A percentile compares a stretch with the other conserved stretches of the same genome.
Evolutionary conservation across 1,284 basidiomycete genomes (phyloP).

Genomic region (Cryptococcus sp.): DNA sequence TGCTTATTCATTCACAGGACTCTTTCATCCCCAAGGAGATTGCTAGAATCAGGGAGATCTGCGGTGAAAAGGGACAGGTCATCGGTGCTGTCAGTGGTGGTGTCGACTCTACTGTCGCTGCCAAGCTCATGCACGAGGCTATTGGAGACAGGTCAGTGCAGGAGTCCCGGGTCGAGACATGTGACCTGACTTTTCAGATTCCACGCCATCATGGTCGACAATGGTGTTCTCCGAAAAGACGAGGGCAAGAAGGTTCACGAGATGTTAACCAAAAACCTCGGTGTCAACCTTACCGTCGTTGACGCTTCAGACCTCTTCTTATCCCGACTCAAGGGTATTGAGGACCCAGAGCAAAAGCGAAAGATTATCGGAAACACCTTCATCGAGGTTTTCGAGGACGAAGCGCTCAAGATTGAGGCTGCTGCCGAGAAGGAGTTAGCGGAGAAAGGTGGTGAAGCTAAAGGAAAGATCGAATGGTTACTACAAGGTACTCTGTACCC

Average conservation of each 20-base stretch:
- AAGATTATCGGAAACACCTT: slow-evolving; percentile 99
- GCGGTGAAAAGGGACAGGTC: slow-evolving; percentile 89
- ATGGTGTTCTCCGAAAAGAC: slow-evolving; percentile 89
- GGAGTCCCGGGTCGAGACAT: neutral
- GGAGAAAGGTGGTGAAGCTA: slow-evolving; percentile 62
- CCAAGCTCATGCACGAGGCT: slow-evolving; percentile 99
- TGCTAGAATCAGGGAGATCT: slow-evolving; percentile 86
- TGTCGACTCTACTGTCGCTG: slow-evolving; percentile 96
- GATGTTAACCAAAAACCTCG: slow-evolving; percentile 90
- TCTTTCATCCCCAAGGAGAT: slow-evolving; percentile 99
- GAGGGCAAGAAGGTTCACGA: slow-evolving; percentile 91
- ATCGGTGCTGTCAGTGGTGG: slow-evolving; percentile 98
- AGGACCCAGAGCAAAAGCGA: slow-evolving; percentile 95
- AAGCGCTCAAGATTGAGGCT: slow-evolving; percentile 85
- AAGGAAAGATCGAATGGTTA: slow-evolving; percentile 93
- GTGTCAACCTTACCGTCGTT: slow-evolving; percentile 92
- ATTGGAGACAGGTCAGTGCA: slow-evolving; percentile 80
- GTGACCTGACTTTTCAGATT: slow-evolving; percentile 57
- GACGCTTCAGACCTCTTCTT: slow-evolving; percentile 95
- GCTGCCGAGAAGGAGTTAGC: slow-evolving; percentile 66
- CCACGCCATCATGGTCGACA: slow-evolving; percentile 99
- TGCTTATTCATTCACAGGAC: slow-evolving; percentile 55
- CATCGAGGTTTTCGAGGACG: slow-evolving; percentile 93
- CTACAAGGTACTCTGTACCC: slow-evolving; percentile 99
- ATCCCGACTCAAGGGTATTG: slow-evolving; percentile 77